Conservation (phyloP, 1,284 basidiomycete species). For the Malassezia furfur region DNA sequence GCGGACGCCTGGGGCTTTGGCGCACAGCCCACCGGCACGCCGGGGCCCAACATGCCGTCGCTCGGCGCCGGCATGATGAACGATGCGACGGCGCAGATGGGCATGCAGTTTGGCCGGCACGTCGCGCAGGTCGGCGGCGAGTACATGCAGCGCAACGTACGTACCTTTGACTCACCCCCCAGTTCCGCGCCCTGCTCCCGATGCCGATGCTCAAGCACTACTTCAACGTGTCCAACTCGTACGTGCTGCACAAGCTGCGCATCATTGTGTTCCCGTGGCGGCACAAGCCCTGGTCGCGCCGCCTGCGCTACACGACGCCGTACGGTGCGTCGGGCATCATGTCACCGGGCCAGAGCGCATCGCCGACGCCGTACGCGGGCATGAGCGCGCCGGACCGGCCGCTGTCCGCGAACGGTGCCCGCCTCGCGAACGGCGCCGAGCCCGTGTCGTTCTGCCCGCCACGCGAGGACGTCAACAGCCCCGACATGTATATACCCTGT, state of each 20-base stretch:
- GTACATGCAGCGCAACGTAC: conserved; percentile 85
- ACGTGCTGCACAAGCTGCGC: conserved; percentile 81
- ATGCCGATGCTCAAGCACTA: conserved; percentile 65
- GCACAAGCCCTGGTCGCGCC: conserved; percentile 53
- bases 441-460: conserved; percentile 62
- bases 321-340: conserved; percentile 21
- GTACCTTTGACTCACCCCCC: conserved; percentile 37
- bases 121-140: conserved; percentile 88
- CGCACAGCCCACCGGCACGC: conserved; percentile 1
- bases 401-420: conserved; percentile 2
- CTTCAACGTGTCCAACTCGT: conserved; percentile 93
- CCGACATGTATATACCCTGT: conserved; percentile 94
- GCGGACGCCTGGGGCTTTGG: background rate
- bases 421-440: background rate
- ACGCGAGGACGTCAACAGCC: conserved; percentile 86
- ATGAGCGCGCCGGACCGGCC: conserved; percentile 15
- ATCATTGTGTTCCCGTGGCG: conserved; percentile 93
- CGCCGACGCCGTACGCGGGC: conserved; percentile 10
- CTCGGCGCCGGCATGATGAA: conserved; percentile 55
- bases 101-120: conserved; percentile 86
- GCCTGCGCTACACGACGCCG: conserved; percentile 34
- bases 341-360: conserved; percentile 7
- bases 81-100: conserved; percentile 87
- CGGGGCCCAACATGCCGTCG: conserved; percentile 4
- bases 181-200: conserved; percentile 32